Base-by-base conservation (phyloP, 2,329 filamentous ascomycete species). In the Cladosporium sp. region DNA sequence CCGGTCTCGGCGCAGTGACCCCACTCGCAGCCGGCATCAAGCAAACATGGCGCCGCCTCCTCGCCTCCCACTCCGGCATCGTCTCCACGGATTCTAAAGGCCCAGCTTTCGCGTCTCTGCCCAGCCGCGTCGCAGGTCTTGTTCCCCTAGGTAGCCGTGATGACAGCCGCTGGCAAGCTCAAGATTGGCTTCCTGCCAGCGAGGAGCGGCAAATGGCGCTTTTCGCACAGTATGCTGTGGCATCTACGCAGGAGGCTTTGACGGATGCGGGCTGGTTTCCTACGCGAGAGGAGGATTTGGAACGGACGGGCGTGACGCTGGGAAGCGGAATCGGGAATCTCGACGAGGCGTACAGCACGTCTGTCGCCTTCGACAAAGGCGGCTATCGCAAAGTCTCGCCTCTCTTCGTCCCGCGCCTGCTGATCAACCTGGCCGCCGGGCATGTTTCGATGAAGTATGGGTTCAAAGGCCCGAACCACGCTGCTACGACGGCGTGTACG, bases 271-370 rank as follows among this genome's bases (percentile, higher is more conserved):
- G 85, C 2, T 97, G 93, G 92, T 82, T 85, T 59, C 88, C 90
- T 0, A 81, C 80, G 5, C 79, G 75, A 4, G 81, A 84, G 21
- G 84, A 88, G 28, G 87, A 93, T 66, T 84, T 86, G 28, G 91
- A 96, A 74, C 84, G 85, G 64, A 96, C 93, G 0, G 95, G 95
- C 0, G 91, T 99, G 1, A 97, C 94, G 74, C 84, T 99, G 49
- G 95, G 95, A 2, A 98, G 94, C 70, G 95, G 95, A 1, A 97
- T 99, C 73, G 95, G 95, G 18, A 97, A 95, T 74, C 85, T 99
- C 47, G 91, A 97, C 49, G 93, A 97, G 72, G 88, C 96, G 10
- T 97, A 96, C 78, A 85, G 90, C 68, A 96, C 93, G 1, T 92
- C 91, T 65, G 74, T 97, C 59, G 87, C 87, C 1, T 96, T 91